Conservation (phyloP, 1,139 yeast species). For the Spathaspora sp. region DNA sequence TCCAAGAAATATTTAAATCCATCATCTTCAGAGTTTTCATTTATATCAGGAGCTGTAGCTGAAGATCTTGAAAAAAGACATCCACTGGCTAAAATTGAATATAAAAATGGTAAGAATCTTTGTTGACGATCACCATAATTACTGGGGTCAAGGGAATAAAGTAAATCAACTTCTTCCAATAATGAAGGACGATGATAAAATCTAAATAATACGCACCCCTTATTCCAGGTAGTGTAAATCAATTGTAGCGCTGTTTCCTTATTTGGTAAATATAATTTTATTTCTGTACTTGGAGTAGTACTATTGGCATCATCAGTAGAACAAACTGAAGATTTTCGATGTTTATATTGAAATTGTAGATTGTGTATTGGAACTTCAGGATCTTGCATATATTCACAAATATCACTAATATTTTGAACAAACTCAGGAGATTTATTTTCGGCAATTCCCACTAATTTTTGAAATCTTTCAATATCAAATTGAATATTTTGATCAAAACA, state of each 20-base stretch:
- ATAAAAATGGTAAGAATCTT: constrained; percentile 74
- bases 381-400: constrained; percentile 27
- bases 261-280: constrained; percentile 73
- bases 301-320: constrained; percentile 14
- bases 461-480: constrained; percentile 37
- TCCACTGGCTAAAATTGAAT: constrained; percentile 58
- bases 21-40: constrained; percentile 62
- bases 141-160: constrained; percentile 63
- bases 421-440: constrained; percentile 20
- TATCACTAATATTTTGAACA: constrained; percentile 19
- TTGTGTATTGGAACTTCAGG: constrained; percentile 12
- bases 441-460: constrained; percentile 22
- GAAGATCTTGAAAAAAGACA: constrained; percentile 61
- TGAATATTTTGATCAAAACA: constrained; percentile 31
- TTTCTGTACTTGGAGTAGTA: constrained; percentile 30
- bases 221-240: constrained; percentile 78
- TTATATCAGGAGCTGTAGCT: constrained; percentile 30
- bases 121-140: constrained; percentile 73
- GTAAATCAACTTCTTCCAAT: constrained; percentile 49
- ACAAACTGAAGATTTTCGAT: constrained; percentile 18
- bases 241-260: constrained; percentile 69
- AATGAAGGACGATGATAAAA: constrained; percentile 86
- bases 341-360: constrained; percentile 4
- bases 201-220: constrained; percentile 80
- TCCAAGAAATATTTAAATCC: constrained; percentile 83